Conservation (phyloP, 1,284 basidiomycete genomes). For the Tetrapyrgos nigripes region DNA sequence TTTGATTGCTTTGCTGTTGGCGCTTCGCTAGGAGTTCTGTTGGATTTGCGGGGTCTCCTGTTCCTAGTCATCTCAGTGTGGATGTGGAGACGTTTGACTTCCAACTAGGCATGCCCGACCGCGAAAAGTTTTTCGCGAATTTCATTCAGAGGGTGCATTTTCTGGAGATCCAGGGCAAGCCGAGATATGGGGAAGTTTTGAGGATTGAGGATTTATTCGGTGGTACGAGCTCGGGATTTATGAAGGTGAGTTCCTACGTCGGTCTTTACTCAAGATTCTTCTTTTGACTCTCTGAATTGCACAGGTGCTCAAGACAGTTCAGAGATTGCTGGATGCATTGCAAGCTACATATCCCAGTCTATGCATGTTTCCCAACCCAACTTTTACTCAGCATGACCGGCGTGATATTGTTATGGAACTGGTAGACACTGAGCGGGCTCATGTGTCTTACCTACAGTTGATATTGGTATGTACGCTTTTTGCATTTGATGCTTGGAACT, state of each 20-base stretch:
- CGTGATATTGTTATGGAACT: conserved; percentile 35
- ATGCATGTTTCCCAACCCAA: conserved; percentile 33
- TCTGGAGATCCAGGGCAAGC: conserved; percentile 38
- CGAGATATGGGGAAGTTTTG: conserved; percentile 45
- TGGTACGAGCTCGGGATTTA: conserved; percentile 38
- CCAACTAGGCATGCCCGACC: conserved; percentile 30
- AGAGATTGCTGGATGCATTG: conserved; percentile 38
- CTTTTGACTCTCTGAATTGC: neutral
- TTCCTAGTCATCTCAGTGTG: conserved; percentile 30
- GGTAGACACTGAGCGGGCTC: conserved; percentile 36
- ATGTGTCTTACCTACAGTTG: conserved; percentile 32
- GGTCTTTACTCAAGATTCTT: neutral
- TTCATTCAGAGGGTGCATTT: conserved; percentile 43
- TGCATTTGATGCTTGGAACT: neutral
- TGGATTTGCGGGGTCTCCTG: conserved; percentile 43
- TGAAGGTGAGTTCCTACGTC: conserved; percentile 35
- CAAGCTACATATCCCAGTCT: conserved; percentile 44
- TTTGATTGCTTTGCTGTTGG: conserved; percentile 46
- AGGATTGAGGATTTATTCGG: conserved; percentile 42
- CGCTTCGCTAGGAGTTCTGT: conserved; percentile 40
- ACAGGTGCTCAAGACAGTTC: conserved; percentile 42
- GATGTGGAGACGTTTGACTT: conserved; percentile 37
- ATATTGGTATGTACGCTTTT: conserved; percentile 24
- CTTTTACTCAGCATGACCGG: conserved; percentile 26
- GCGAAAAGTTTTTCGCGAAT: conserved; percentile 34